Conservation (phyloP, 495 filamentous ascomycete species). For the Aspergillus haitiensis region DNA sequence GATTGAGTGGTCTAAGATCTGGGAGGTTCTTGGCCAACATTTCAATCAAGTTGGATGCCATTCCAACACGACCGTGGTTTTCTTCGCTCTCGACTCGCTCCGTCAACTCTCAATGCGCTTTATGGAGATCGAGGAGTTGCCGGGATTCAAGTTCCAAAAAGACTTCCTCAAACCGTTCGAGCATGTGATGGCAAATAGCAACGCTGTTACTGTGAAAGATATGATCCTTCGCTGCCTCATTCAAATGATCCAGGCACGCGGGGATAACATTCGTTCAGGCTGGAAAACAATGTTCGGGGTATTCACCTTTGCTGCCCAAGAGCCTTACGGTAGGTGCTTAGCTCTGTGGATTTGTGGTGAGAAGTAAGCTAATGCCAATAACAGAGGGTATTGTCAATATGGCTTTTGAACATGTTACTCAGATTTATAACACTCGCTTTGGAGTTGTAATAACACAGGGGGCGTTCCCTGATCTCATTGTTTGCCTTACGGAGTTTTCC, state of each 20-base stretch:
- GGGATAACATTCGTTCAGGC: conserved; percentile 93
- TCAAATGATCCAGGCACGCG: conserved; percentile 97
- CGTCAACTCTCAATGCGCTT: conserved; percentile 97
- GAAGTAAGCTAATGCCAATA: neutral
- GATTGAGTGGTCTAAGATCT: conserved; percentile 97
- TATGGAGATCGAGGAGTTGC: conserved; percentile 96
- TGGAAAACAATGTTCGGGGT: conserved; percentile 99
- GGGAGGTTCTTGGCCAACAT: conserved; percentile 92
- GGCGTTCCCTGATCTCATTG: conserved; percentile 92
- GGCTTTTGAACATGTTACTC: conserved; percentile 93
- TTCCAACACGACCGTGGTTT: conserved; percentile 90
- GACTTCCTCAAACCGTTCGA: conserved; percentile 98
- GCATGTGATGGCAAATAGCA: conserved; percentile 93
- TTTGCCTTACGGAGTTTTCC: conserved; percentile 95
- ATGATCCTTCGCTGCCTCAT: conserved; percentile 97
- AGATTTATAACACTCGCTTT: conserved; percentile 97
- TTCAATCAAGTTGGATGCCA: conserved; percentile 98
- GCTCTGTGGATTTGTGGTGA: neutral
- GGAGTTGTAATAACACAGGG: conserved; percentile 95
- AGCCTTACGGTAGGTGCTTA: conserved; percentile 67
- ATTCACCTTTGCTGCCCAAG: conserved; percentile 90
- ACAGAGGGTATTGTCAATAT: conserved; percentile 91
- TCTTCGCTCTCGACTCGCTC: conserved; percentile 93
- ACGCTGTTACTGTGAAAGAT: conserved; percentile 87
- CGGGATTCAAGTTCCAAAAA: conserved; percentile 99